Evolutionary conservation across 164 flowering plant species (phyloP).

Genomic region (Vitis rupestris): DNA sequence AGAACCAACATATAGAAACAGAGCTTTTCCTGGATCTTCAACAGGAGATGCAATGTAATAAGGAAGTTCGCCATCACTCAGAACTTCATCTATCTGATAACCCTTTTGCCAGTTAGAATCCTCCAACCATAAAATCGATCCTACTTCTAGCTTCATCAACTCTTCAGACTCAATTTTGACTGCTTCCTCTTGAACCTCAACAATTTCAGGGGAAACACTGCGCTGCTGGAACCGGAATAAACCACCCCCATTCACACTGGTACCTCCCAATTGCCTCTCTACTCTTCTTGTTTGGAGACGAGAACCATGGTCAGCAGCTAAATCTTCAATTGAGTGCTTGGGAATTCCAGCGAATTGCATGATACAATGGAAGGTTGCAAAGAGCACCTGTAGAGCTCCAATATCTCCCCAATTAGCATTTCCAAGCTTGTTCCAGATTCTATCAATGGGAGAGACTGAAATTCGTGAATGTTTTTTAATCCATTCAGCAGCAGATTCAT

Average conservation of each 20-base stretch:
- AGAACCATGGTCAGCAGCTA: conserved; percentile 68
- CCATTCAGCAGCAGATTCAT: conserved; percentile 80
- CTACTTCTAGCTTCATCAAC: conserved; percentile 54
- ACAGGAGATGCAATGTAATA: conserved; percentile 58
- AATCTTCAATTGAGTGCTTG: conserved; percentile 66
- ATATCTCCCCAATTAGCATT: conserved; percentile 96
- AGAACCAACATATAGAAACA: conserved; percentile 73
- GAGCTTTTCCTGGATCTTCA: conserved; percentile 57
- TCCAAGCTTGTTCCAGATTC: conserved; percentile 94
- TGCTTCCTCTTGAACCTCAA: conserved; percentile 65
- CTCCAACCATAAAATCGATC: conserved; percentile 78
- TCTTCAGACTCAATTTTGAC: conserved; percentile 38
- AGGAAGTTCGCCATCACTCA: conserved; percentile 41
- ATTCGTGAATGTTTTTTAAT: conserved; percentile 52
- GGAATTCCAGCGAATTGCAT: conserved; percentile 66
- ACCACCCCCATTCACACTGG: conserved; percentile 53
- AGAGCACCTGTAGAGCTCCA: conserved; percentile 70
- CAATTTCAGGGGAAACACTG: conserved; percentile 67
- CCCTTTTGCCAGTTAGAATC: conserved; percentile 68
- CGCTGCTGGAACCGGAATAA: conserved; percentile 48
- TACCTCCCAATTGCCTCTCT: conserved; percentile 57
- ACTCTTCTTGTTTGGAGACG: conserved; percentile 69
- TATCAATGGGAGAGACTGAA: conserved; percentile 65
- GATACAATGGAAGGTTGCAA: conserved; percentile 78
- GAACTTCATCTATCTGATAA: conserved; percentile 58